Percentiles rank a stretch among this genome's conserved stretches.
These are phyloP conservation scores for Blumeria hordei DNA, from an alignment of 2,329 filamentous ascomycete species.

Conservation along the genomic window DNA sequence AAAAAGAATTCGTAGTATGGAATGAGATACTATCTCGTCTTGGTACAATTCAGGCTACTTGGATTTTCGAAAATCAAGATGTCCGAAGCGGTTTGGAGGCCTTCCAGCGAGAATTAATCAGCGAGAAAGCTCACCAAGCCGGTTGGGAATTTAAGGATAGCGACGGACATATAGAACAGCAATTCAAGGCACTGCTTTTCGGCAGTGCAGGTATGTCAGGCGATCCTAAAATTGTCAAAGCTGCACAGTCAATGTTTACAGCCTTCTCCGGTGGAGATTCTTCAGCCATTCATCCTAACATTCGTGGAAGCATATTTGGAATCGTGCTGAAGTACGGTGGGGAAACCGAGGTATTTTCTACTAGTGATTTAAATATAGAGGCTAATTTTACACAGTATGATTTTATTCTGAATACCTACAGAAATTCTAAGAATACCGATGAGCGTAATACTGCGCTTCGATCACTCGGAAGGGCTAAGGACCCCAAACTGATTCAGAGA, in stretches of 20 bases:
- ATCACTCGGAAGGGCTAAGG: constrained; percentile 52
- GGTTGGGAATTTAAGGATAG: constrained; percentile 71
- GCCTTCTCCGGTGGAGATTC: constrained; percentile 62
- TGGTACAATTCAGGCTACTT: constrained; percentile 55
- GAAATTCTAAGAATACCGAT: constrained; percentile 50
- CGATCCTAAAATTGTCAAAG: constrained; percentile 53
- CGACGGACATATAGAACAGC: constrained; percentile 75
- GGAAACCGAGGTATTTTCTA: constrained; percentile 41
- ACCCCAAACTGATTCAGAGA: constrained; percentile 56
- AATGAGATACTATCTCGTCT: constrained; percentile 69
- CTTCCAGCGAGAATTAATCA: constrained; percentile 60
- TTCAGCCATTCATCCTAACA: constrained; percentile 71
- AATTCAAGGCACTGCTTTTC: constrained; percentile 86
- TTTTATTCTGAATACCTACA: constrained; percentile 49
- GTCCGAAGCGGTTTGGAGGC: constrained; percentile 53
- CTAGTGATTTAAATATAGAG: neutral
- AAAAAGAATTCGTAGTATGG: constrained; percentile 85
- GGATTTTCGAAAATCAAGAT: constrained; percentile 64
- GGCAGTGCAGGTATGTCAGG: constrained; percentile 58
- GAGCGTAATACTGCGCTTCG: constrained; percentile 84
- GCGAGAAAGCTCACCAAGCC: constrained; percentile 58
- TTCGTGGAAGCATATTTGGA: constrained; percentile 65
- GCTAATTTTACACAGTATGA: constrained; percentile 34
- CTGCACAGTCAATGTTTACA: constrained; percentile 73
- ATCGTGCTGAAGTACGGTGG: constrained; percentile 69